These are phyloP conservation scores for Pleurotus giganteus DNA, from an alignment of 768 basidiomycete genomes.

Conservation along the genomic window DNA sequence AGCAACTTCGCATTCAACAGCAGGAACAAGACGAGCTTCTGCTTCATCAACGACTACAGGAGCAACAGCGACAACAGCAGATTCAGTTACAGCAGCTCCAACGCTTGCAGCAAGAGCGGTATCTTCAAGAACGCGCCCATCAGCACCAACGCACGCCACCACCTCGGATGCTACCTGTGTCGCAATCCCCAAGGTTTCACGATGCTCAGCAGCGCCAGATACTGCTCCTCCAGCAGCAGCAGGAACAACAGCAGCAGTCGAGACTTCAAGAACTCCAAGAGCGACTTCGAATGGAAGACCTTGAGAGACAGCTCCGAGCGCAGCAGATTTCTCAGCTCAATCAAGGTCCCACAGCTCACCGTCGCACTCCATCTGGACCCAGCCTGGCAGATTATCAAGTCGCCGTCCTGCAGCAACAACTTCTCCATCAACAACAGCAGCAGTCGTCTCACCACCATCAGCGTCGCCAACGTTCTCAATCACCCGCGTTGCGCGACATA, in stretches of 20 bases:
- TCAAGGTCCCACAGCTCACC: conserved; percentile 39
- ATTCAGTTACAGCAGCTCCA: conserved; percentile 49
- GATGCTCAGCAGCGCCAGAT: conserved; percentile 69
- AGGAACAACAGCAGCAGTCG: conserved; percentile 59
- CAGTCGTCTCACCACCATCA: conserved; percentile 48
- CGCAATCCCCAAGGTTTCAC: conserved; percentile 78
- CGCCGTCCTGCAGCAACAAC: conserved; percentile 23
- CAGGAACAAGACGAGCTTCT: conserved; percentile 39
- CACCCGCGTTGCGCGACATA: conserved; percentile 34
- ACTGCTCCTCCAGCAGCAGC: conserved; percentile 65
- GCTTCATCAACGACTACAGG: conserved; percentile 36
- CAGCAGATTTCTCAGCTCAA: conserved; percentile 50
- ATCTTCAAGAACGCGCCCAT: conserved; percentile 48
- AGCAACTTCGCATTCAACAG: conserved; percentile 31
- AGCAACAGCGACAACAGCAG: conserved; percentile 47
- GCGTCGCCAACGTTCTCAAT: conserved; percentile 43
- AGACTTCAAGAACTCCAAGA: conserved; percentile 63
- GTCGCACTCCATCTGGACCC: conserved; percentile 42
- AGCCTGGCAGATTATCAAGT: conserved; percentile 50
- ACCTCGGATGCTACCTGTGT: conserved; percentile 69
- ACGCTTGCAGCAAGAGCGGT: conserved; percentile 45
- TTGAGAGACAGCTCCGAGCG: conserved; percentile 60
- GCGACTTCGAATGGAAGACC: conserved; percentile 61
- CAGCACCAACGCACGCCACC: conserved; percentile 61
- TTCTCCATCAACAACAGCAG: conserved; percentile 28